Evolutionary conservation across 225 moss, liverwort and hornwort genomes (phyloP).

Genomic region (Bryum argenteum): DNA sequence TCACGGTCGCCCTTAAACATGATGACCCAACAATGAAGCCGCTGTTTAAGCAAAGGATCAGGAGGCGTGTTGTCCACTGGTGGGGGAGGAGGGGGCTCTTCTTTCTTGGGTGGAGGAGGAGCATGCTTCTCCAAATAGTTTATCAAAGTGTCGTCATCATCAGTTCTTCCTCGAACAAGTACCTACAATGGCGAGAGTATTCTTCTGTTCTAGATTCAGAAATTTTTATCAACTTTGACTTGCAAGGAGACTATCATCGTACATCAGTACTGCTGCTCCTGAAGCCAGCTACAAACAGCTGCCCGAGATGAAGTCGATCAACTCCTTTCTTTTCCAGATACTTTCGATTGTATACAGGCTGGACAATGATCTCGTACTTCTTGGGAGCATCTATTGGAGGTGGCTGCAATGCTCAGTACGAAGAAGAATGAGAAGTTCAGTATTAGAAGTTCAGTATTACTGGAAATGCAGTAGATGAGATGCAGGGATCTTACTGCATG

Average conservation of each 20-base stretch:
- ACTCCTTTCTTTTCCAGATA: constrained; percentile 42
- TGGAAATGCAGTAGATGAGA: background rate
- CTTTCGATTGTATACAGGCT: constrained; percentile 41
- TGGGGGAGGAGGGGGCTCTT: background rate
- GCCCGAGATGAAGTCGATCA: constrained; percentile 28
- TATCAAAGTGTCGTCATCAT: constrained; percentile 48
- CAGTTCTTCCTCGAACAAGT: constrained; percentile 37
- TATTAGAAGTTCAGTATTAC: background rate
- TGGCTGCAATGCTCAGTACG: constrained; percentile 6
- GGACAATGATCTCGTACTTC: constrained; percentile 57
- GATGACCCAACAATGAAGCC: constrained; percentile 69
- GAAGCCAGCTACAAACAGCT: constrained; percentile 47
- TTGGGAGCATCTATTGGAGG: constrained; percentile 2
- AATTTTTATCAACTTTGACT: background rate
- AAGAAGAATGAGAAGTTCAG: background rate
- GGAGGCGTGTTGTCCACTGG: background rate
- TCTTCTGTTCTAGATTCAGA: background rate
- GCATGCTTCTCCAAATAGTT: constrained; percentile 47
- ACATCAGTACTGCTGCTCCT: constrained; percentile 47
- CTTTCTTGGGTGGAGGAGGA: background rate
- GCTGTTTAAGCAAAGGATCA: constrained; percentile 40
- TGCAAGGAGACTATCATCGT: background rate
- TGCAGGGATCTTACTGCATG: constrained; percentile 14
- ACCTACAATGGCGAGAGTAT: constrained; percentile 12
- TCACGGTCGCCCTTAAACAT: constrained; percentile 63